Conservation (phyloP, 176 grass and related monocot species). For the Oryza punctata region DNA sequence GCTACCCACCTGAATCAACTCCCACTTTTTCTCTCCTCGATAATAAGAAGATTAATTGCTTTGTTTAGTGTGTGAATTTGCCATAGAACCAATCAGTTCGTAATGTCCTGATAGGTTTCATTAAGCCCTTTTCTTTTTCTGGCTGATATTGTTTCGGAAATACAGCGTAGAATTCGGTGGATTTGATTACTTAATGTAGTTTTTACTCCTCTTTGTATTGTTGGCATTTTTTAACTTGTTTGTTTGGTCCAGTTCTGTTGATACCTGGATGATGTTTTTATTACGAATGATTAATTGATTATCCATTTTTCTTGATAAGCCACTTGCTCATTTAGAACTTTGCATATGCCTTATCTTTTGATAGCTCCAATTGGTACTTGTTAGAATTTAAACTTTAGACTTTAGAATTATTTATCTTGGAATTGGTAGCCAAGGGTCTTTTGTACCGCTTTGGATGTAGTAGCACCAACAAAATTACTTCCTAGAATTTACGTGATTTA, state of each 20-base stretch:
- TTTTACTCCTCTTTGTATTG: slow-evolving; percentile 20
- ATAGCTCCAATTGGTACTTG: neutral
- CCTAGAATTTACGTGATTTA: no score
- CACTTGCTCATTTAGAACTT: neutral
- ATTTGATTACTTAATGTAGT: neutral
- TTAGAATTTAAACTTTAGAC: no score
- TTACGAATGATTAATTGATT: no score
- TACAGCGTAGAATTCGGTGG: neutral
- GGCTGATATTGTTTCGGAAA: no score
- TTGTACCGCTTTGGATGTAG: no score
- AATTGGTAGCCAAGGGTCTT: no score
- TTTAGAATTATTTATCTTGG: no score
- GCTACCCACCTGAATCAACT: neutral
- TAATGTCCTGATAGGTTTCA: neutral
- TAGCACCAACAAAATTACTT: no score
- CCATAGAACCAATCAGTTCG: neutral
- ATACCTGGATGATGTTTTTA: neutral
- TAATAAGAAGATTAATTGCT: neutral
- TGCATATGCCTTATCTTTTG: neutral
- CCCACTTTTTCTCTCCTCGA: neutral
- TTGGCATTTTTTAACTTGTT: neutral
- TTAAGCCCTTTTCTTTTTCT: no score
- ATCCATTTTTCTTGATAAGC: neutral
- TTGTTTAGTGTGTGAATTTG: neutral
- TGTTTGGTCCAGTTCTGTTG: neutral